These are phyloP conservation scores for Sporothrix brunneoviolacea DNA, from an alignment of 2,329 filamentous ascomycete genomes.

Conservation along the genomic window DNA sequence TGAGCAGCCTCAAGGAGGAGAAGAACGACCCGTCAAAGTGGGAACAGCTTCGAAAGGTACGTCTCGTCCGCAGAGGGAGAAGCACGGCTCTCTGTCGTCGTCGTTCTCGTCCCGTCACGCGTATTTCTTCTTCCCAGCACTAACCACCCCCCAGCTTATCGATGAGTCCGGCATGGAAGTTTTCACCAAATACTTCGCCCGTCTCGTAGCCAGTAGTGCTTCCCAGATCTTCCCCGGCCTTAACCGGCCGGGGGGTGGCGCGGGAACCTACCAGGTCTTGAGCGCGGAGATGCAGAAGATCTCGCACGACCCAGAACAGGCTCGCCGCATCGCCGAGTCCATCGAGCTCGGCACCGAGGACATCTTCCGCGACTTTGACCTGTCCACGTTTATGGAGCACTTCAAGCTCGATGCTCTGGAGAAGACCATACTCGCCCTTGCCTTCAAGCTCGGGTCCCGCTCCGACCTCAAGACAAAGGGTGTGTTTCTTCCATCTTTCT, in stretches of 20 bases:
- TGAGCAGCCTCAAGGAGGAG: constrained; percentile 93
- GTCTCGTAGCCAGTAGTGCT: constrained; percentile 86
- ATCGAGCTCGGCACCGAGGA: constrained; percentile 88
- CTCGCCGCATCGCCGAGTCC: constrained; percentile 85
- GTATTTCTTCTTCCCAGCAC: no score
- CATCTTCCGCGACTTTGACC: constrained; percentile 89
- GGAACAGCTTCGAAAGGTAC: constrained; percentile 89
- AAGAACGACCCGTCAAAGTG: constrained; percentile 81
- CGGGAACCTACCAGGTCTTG: constrained; percentile 78
- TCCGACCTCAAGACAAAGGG: constrained; percentile 84
- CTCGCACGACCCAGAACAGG: constrained; percentile 70
- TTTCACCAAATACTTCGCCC: constrained; percentile 90
- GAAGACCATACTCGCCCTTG: constrained; percentile 80
- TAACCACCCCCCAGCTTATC: constrained; percentile 71
- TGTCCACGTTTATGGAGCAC: constrained; percentile 92
- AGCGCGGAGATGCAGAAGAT: constrained; percentile 82
- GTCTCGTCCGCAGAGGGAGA: no score
- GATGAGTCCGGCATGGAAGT: constrained; percentile 99
- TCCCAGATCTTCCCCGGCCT: constrained; percentile 80
- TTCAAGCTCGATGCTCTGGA: constrained; percentile 87
- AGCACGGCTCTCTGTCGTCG: background rate
- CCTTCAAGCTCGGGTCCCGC: constrained; percentile 77
- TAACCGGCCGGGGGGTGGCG: constrained; percentile 64
- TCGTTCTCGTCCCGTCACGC: background rate
- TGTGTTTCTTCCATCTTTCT: constrained; percentile 34